Conservation (phyloP, 345 rosid genomes). For the Bretschneidera sinensis region DNA sequence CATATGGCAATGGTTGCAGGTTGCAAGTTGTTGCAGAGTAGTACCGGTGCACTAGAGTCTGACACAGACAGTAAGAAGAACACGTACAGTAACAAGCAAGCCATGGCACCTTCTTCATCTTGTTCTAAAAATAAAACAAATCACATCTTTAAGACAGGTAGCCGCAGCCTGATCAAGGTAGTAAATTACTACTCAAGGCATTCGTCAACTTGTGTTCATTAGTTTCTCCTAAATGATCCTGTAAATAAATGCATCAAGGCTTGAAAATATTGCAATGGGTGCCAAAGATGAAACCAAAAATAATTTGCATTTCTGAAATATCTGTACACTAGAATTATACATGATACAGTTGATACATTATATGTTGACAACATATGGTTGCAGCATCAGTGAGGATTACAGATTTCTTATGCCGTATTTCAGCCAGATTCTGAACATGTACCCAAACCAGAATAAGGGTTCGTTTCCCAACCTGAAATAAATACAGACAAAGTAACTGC, state of each 20-base stretch:
- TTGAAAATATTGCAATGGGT: not conserved
- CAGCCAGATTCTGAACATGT: constrained; percentile 20
- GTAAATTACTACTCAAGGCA: no score
- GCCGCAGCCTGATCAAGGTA: no score
- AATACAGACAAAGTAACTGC: not conserved
- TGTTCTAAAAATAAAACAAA: no score
- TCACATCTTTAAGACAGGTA: no score
- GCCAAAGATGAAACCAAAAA: not conserved
- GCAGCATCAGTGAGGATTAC: constrained; percentile 9
- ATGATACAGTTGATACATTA: constrained; percentile 24
- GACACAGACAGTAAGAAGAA: no score
- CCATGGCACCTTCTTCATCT: no score
- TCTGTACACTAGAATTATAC: constrained; percentile 10
- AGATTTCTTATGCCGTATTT: constrained; percentile 17
- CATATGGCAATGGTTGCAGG: no score
- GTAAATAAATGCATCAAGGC: not conserved
- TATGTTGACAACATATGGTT: constrained; percentile 20
- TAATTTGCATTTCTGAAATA: constrained; percentile 1
- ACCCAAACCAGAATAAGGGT: constrained; percentile 19
- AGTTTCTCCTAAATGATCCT: not conserved
- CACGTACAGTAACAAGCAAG: no score
- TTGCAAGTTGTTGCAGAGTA: no score
- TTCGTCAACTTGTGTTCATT: not conserved
- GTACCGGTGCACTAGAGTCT: no score
- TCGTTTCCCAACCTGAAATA: constrained; percentile 26